These are phyloP conservation scores for Beta corolliflora DNA, from an alignment of 179 eudicot genomes.

Conservation along the genomic window DNA sequence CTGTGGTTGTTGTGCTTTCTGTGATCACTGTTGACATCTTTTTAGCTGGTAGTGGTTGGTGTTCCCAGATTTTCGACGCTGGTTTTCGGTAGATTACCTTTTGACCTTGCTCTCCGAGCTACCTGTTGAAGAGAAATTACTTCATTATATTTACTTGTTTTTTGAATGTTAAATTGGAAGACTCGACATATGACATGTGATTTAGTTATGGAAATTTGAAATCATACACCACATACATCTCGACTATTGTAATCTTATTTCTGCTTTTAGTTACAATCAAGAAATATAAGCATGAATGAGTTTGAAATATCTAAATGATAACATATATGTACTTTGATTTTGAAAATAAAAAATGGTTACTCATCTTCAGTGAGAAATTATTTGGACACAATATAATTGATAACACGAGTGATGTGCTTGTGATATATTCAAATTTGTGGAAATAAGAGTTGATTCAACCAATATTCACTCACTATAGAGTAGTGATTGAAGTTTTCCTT, in stretches of 20 bases:
- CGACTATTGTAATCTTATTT: background rate
- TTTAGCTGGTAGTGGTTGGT: background rate
- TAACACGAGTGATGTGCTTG: background rate
- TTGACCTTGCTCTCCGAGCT: conserved; percentile 62
- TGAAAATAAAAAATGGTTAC: too few relatives aligned
- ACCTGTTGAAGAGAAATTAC: conserved; percentile 40
- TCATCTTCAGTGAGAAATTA: too few relatives aligned
- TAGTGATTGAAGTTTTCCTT: background rate
- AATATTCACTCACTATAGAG: background rate
- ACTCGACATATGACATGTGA: too few relatives aligned
- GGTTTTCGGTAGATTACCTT: conserved; percentile 39
- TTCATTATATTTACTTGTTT: background rate
- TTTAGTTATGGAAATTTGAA: too few relatives aligned
- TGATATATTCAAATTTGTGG: background rate
- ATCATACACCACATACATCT: background rate
- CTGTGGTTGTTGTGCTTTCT: conserved; percentile 37
- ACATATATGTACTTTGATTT: background rate
- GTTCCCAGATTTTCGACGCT: background rate
- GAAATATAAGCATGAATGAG: background rate
- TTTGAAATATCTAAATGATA: background rate
- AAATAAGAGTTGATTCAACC: too few relatives aligned
- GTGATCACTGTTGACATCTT: too few relatives aligned
- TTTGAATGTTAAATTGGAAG: too few relatives aligned
- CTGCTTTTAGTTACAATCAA: background rate
- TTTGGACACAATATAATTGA: background rate